Evolutionary conservation across 129 eudicot genomes (phyloP).

Genomic region (Arctium lappa): DNA sequence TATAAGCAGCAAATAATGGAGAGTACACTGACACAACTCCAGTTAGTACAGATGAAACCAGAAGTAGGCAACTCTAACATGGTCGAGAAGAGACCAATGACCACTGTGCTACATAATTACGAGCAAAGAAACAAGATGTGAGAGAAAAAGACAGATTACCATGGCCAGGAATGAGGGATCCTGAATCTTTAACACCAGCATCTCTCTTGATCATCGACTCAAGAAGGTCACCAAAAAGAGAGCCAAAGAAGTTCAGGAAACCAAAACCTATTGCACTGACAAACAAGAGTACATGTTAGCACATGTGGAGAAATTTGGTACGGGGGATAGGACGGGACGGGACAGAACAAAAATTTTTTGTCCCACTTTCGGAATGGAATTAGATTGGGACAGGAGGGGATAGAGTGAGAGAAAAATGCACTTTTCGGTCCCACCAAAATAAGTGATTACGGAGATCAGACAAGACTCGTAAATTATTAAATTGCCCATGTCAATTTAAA

Average conservation of each 20-base stretch:
- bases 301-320: neutral
- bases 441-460: neutral
- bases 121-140: neutral
- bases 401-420: neutral
- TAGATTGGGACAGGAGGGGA: neutral
- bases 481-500: neutral
- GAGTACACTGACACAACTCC: neutral
- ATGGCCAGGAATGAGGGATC: slow-evolving; percentile 98
- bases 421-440: neutral
- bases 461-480: neutral
- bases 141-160: slow-evolving; percentile 41
- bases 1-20: neutral
- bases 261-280: slow-evolving; percentile 85
- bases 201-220: slow-evolving; percentile 98
- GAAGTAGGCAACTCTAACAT: neutral
- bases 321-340: no score
- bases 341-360: neutral
- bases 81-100: neutral
- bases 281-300: slow-evolving; percentile 18
- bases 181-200: slow-evolving; percentile 99
- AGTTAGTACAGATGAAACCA: neutral
- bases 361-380: neutral
- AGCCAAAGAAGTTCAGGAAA: slow-evolving; percentile 76
- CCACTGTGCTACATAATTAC: neutral
- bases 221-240: slow-evolving; percentile 92